Base-by-base conservation (phyloP, 176 grass and related monocot species). In the sorghum (Sorghum bicolor) region DNA sequence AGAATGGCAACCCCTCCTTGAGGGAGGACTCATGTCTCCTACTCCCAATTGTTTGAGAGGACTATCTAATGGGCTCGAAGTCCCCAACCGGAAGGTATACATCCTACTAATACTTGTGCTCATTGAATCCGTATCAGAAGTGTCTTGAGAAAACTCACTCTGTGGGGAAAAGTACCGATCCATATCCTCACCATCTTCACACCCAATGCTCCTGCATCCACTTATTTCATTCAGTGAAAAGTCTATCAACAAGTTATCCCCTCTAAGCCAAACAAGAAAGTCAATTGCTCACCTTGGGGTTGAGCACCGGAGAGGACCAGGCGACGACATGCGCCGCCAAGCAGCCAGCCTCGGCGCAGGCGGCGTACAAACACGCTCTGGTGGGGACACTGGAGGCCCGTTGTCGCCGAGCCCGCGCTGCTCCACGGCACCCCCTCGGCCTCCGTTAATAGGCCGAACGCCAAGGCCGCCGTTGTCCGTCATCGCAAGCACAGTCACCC, bases 91-190 rank as follows among this genome's bases (percentile, higher is more conserved):
- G 81, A 94, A 94, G 75, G 85, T 93, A 82, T 80, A 89, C 58
- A 80, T 68, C 87, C 90, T 87, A 81, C 84, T 90, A 32, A 88
- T 64, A 90, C 77, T 87, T 58, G 90, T 76, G 80, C 87, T 92
- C 76, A 89, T 53, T 5, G 83, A 94, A 80, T 99, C 96, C 9
- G 87, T 94, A 79, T 96, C 93, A 52, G 86, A 99, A 26, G 76
- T 88, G 80, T 91, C 91, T 61, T 84, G 89, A 75, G 87, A 94
- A 68, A 96, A 86, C 67, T 87, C 89, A 82, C 89, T 99, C 40
- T 75, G 77, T 2, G 87, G 93, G 17, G 91, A 96, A 79, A 94
- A 92, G 86, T 86, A 90, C 30, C 83, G 81, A 31, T 87, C 87
- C 1, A 78, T 78, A 25, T 99, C 93, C 1, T 96, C 91, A 32